Evolutionary conservation across 140 eudicot species (phyloP).

Genomic region (Erigeron philadelphicus): DNA sequence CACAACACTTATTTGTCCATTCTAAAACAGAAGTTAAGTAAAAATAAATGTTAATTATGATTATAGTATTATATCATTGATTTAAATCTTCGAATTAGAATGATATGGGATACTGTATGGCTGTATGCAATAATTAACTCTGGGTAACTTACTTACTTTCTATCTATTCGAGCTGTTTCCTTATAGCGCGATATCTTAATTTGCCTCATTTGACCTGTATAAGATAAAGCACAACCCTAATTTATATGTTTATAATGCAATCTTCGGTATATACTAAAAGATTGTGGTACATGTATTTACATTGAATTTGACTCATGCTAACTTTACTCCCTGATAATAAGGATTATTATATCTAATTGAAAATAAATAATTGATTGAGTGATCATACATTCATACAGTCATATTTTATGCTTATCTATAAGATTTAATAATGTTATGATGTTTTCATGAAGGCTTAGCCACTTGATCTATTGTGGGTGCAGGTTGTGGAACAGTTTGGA

Average conservation of each 20-base stretch:
- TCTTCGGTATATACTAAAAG: no score
- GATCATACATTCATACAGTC: not conserved
- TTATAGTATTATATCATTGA: constrained; percentile 1
- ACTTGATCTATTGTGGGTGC: constrained; percentile 31
- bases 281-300: no score
- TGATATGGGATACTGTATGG: not conserved
- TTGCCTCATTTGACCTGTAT: no score
- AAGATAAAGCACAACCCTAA: no score
- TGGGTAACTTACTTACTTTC: no score
- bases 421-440: not conserved
- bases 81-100: not conserved
- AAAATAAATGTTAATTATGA: not conserved
- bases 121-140: not conserved
- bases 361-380: not conserved
- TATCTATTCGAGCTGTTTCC: no score
- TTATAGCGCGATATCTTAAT: no score
- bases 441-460: not conserved
- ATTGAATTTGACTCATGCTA: no score
- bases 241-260: no score
- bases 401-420: not conserved
- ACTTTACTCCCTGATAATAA: no score
- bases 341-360: no score
- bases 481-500: constrained; percentile 99
- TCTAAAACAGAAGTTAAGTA: not conserved
- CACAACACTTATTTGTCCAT: not conserved